Evolutionary conservation across 2,329 filamentous ascomycete genomes (phyloP).

Genomic region (Aotearoamyces nothofagi): DNA sequence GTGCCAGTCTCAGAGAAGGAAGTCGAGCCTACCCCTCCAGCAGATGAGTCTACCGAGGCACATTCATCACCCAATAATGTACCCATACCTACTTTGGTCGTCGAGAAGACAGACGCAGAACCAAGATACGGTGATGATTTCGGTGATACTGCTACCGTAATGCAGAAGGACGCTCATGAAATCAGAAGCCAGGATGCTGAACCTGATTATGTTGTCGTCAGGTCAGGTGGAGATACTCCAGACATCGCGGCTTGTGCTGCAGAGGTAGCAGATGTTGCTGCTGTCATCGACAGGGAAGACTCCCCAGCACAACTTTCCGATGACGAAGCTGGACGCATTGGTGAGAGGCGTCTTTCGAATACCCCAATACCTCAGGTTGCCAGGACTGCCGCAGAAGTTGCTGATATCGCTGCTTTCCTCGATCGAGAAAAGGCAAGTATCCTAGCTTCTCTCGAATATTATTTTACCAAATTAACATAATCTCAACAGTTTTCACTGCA

Average conservation of each 20-base stretch:
- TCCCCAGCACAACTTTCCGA: conserved; percentile 20
- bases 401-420: conserved; percentile 24
- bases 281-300: conserved; percentile 15
- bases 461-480: background rate
- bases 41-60: background rate
- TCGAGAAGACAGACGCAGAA: conserved; percentile 21
- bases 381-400: conserved; percentile 28
- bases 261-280: conserved; percentile 14
- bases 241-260: conserved; percentile 13
- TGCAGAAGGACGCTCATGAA: conserved; percentile 20
- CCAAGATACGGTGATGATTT: conserved; percentile 22
- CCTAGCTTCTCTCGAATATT: background rate
- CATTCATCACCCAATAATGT: no score
- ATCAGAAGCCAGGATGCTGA: conserved; percentile 18
- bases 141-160: conserved; percentile 17
- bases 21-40: background rate
- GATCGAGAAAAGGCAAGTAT: conserved; percentile 16
- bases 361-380: conserved; percentile 27
- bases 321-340: conserved; percentile 18
- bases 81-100: conserved; percentile 14
- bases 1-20: conserved; percentile 13
- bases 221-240: conserved; percentile 10
- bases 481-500: background rate
- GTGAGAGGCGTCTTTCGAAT: conserved; percentile 20
- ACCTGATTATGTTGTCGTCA: conserved; percentile 18